These are phyloP conservation scores for Thinopyrum elongatum DNA, from an alignment of 176 grass and related monocot genomes.

Conservation along the genomic window DNA sequence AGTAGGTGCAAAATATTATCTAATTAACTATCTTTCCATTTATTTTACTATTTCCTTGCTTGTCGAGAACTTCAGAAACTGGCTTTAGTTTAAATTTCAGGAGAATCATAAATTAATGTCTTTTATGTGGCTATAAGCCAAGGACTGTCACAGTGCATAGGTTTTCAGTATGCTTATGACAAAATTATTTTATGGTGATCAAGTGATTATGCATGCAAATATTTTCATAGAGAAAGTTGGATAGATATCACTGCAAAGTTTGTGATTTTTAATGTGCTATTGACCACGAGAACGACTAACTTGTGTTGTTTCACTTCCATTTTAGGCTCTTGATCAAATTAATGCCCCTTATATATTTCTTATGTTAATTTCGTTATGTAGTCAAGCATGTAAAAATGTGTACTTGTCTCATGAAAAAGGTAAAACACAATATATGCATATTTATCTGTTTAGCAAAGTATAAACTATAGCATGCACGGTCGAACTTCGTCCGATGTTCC, in stretches of 20 bases:
- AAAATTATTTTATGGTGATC: not conserved
- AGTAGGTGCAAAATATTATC: not conserved
- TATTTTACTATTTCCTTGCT: not conserved
- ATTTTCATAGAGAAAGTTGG: not conserved
- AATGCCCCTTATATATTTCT: not conserved
- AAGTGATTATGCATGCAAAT: not conserved
- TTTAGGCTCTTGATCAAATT: not conserved
- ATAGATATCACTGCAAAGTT: not conserved
- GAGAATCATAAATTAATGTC: not conserved
- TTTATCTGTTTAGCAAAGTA: not conserved
- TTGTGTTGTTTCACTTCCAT: not conserved
- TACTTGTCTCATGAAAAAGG: not conserved
- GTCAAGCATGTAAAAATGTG: not conserved
- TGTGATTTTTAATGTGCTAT: not conserved
- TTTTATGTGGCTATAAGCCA: not conserved
- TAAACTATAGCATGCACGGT: not conserved
- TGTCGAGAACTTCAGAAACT: not conserved
- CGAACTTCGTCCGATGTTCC: not conserved
- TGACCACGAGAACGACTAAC: too few species aligned
- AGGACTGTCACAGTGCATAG: not conserved
- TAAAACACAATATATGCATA: not conserved
- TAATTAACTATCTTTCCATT: not conserved
- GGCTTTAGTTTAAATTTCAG: not conserved
- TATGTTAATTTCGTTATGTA: not conserved
- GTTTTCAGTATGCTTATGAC: not conserved